phyloP scores from a whole-genome alignment of 164 flowering plant species.

The Paratinospora sagittata region DNA sequence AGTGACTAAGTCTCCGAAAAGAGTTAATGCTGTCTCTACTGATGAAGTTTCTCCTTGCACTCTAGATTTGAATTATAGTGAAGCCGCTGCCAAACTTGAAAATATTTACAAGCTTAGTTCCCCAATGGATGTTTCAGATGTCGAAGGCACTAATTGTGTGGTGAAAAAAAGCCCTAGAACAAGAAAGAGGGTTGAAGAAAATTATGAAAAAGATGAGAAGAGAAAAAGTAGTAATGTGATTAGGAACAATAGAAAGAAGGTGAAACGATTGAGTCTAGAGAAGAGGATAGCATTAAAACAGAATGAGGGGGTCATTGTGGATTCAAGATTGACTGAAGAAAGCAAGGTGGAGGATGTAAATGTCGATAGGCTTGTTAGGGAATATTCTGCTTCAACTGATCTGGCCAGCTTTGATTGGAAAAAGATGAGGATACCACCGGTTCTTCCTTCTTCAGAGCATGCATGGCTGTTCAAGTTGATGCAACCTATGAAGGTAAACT shows the following conservation, averaged over 20 bases:
- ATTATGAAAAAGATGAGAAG: slow-evolving; percentile 24
- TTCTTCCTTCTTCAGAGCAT: slow-evolving; percentile 84
- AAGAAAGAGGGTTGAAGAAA: slow-evolving; percentile 35
- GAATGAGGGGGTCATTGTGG: slow-evolving; percentile 26
- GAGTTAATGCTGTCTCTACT: slow-evolving; percentile 39
- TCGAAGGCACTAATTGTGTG: slow-evolving; percentile 24
- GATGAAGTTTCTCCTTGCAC: slow-evolving; percentile 45
- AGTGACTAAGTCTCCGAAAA: slow-evolving; percentile 32
- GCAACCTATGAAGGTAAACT: slow-evolving; percentile 85
- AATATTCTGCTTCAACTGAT: slow-evolving; percentile 60
- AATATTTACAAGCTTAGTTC: slow-evolving; percentile 66
- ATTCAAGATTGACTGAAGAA: slow-evolving; percentile 14
- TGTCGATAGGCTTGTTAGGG: slow-evolving; percentile 65
- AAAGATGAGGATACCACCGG: slow-evolving; percentile 94
- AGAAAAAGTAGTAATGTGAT: slow-evolving; percentile 30
- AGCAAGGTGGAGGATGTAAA: slow-evolving; percentile 21
- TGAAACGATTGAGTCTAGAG: slow-evolving; percentile 63
- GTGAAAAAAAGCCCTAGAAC: slow-evolving; percentile 22
- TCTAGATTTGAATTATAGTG: slow-evolving; percentile 67
- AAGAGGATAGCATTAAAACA: slow-evolving; percentile 54
- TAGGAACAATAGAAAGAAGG: slow-evolving; percentile 37
- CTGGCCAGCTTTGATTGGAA: slow-evolving; percentile 85
- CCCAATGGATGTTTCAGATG: slow-evolving; percentile 33
- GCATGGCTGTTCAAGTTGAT: slow-evolving; percentile 77
- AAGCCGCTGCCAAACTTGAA: slow-evolving; percentile 90